Conservation (phyloP, 108 stramenopile species). For the Cylindrotheca fusiformis region DNA sequence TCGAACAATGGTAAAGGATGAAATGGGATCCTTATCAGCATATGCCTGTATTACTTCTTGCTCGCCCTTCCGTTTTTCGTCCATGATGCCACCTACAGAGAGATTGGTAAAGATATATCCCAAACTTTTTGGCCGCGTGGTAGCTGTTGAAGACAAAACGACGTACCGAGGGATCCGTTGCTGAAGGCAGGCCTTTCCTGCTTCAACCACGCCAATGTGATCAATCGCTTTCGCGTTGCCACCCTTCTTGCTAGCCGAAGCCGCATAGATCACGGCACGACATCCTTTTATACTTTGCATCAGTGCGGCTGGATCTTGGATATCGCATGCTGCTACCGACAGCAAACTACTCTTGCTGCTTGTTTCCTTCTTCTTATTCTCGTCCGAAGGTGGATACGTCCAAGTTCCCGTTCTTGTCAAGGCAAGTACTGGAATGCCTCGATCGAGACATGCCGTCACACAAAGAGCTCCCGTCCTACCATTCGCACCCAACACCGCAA, state of each 20-base stretch:
- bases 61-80: constrained; percentile 34
- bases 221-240: constrained; percentile 34
- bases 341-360: neutral
- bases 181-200: constrained; percentile 27
- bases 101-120: constrained; percentile 46
- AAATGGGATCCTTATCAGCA: neutral
- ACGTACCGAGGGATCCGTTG: constrained; percentile 32
- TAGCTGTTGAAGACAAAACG: constrained; percentile 42
- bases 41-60: constrained; percentile 12
- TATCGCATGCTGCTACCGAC: neutral
- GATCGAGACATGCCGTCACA: constrained; percentile 32
- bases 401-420: constrained; percentile 31
- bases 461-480: constrained; percentile 43
- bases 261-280: constrained; percentile 46
- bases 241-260: constrained; percentile 48
- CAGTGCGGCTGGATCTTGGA: constrained; percentile 6
- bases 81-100: constrained; percentile 44
- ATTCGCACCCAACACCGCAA: constrained; percentile 44
- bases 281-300: neutral
- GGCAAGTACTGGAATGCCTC: constrained; percentile 21
- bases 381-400: constrained; percentile 7
- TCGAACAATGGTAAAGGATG: constrained; percentile 45
- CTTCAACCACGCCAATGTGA: constrained; percentile 31
- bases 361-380: neutral
- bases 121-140: constrained; percentile 39